Evolutionary conservation across 2,329 filamentous ascomycete genomes (phyloP), one percentile per base, ranked within the genome.

Genomic region (Laburnicola sp.): DNA sequence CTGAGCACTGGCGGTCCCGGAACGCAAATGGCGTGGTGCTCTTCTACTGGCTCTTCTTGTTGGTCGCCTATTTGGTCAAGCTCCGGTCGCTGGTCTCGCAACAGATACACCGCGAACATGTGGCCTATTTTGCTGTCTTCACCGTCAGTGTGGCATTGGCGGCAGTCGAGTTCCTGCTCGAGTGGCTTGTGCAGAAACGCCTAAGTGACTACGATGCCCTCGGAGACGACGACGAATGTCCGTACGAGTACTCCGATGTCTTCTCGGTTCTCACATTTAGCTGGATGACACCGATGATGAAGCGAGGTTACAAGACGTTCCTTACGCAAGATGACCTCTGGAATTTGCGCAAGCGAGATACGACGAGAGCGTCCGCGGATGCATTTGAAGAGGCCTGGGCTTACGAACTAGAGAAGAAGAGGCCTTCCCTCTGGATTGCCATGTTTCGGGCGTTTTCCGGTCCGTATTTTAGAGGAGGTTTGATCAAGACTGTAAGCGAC

Each of bases 201-300:
- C 75, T 85, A 52, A 88, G 84, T 61, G 83, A 79, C 39, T 89
- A 89, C 66, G 82, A 87, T 69, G 84, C 84, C 4, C 71, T 88
- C 42, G 85, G 84, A 5, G 83, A 86, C 53, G 84, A 85, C 35
- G 82, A 88, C 59, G 86, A 89, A 72, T 88, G 86, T 49, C 88
- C 88, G 0, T 86, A 89, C 56, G 92, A 97, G 74, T 96, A 96
- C 71, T 92, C 94, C 9, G 91, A 93, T 53, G 80, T 97, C 45
- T 99, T 99, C 75, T 96, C 93, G 3, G 85, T 89, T 44, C 81
- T 99, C 39, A 96, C 93, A 0, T 99, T 99, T 73, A 87, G 88
- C 48, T 99, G 94, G 94, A 97, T 99, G 93, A 97, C 94, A 0
- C 92, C 94, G 0, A 78, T 99, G 83, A 99, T 99, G 94, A 91